A percentile compares a stretch with the other conserved stretches of the same genome.
These are phyloP conservation scores for Colletotrichum sp. DNA, from an alignment of 2,329 filamentous ascomycete genomes.

Conservation along the genomic window DNA sequence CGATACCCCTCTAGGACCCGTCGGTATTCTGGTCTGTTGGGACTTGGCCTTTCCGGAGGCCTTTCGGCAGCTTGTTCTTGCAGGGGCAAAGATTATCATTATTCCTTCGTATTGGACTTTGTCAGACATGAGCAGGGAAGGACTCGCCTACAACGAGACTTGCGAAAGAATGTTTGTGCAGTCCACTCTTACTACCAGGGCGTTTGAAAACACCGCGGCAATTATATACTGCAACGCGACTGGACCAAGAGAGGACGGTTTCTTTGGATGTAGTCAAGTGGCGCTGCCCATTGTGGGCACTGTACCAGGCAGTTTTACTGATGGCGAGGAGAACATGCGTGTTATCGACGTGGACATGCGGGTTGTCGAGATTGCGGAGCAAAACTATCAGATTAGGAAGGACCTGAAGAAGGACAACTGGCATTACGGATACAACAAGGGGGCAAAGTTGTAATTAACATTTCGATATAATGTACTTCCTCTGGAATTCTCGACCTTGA, in stretches of 20 bases:
- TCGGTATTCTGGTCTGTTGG: constrained; percentile 63
- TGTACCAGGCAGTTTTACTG: constrained; percentile 48
- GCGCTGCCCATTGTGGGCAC: constrained; percentile 59
- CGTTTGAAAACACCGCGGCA: constrained; percentile 64
- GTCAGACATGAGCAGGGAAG: constrained; percentile 30
- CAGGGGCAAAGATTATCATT: constrained; percentile 63
- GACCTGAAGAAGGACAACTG: constrained; percentile 41
- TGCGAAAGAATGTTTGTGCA: constrained; percentile 60
- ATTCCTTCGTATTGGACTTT: constrained; percentile 57
- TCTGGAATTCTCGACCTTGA: neutral
- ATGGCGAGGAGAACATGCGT: constrained; percentile 53
- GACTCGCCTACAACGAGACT: constrained; percentile 50
- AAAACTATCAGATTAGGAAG: constrained; percentile 49
- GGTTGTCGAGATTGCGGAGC: constrained; percentile 62
- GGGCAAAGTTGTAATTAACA: neutral
- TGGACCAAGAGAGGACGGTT: constrained; percentile 49
- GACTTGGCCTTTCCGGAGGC: constrained; percentile 66
- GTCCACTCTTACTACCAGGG: constrained; percentile 51
- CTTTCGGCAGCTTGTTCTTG: constrained; percentile 58
- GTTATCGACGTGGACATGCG: constrained; percentile 58
- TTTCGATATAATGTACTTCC: neutral
- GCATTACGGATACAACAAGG: constrained; percentile 43
- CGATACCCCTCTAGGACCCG: constrained; percentile 57
- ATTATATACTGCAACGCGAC: constrained; percentile 63
- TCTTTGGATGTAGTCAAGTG: constrained; percentile 60